Evolutionary conservation across 257 asterid genomes (phyloP).

Genomic region (Haberlea rhodopensis): DNA sequence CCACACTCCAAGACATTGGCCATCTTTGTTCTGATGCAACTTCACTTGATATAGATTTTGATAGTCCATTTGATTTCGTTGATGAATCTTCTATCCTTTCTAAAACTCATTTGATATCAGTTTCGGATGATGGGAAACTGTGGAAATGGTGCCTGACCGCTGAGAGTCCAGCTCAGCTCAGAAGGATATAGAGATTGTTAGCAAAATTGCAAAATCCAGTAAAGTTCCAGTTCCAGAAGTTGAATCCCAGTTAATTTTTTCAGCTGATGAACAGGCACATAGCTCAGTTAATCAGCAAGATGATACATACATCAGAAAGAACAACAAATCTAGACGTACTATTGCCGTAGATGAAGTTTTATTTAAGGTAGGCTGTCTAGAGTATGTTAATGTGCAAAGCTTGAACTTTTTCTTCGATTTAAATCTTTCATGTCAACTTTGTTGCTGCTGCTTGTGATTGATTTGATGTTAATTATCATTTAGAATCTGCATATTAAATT

Average conservation of each 20-base stretch:
- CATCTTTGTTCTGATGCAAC: constrained; percentile 62
- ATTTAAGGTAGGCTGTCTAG: constrained; percentile 96
- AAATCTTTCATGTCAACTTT: not conserved
- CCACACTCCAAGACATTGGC: constrained; percentile 69
- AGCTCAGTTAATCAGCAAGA: constrained; percentile 29
- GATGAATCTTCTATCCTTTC: constrained; percentile 74
- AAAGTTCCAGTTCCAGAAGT: constrained; percentile 34
- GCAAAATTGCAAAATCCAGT: constrained; percentile 25
- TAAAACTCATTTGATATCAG: constrained; percentile 66
- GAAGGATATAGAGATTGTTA: constrained; percentile 33
- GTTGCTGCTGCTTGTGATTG: no score
- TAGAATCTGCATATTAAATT: not conserved
- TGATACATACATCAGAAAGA: constrained; percentile 37
- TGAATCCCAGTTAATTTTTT: constrained; percentile 29
- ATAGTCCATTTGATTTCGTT: constrained; percentile 58
- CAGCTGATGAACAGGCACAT: constrained; percentile 28
- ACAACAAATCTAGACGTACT: constrained; percentile 36
- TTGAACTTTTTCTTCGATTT: constrained; percentile 1
- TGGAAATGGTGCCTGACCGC: constrained; percentile 98
- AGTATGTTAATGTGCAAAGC: constrained; percentile 8
- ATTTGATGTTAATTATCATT: no score
- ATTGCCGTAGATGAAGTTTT: constrained; percentile 53
- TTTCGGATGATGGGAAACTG: constrained; percentile 93
- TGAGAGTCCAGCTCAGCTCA: constrained; percentile 61
- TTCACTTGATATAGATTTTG: constrained; percentile 45